These are phyloP conservation scores for Vitis hybrid DNA, from an alignment of 177 flowering plant genomes.

Conservation along the genomic window DNA sequence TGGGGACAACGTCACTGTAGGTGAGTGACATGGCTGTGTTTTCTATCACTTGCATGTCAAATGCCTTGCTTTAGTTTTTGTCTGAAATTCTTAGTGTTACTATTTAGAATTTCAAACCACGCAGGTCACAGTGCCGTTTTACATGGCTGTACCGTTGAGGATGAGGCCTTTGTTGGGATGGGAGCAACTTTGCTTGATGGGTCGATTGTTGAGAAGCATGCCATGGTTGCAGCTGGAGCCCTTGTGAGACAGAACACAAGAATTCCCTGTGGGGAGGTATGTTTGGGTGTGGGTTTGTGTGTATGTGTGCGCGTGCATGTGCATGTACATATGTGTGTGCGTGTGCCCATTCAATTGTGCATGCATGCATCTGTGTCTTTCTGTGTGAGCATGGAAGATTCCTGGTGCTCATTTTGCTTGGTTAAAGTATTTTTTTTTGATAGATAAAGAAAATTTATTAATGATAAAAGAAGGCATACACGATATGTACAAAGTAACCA, in stretches of 20 bases:
- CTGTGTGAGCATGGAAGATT: too few species aligned
- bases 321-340: too few species aligned
- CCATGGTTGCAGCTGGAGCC: slow-evolving; percentile 96
- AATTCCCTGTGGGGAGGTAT: slow-evolving; percentile 86
- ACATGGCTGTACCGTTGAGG: slow-evolving; percentile 93
- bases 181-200: slow-evolving; percentile 95
- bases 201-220: slow-evolving; percentile 77
- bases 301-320: background rate
- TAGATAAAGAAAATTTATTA: too few species aligned
- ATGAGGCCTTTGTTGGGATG: slow-evolving; percentile 93
- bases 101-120: slow-evolving; percentile 18
- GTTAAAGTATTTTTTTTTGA: too few species aligned
- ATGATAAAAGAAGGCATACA: too few species aligned
- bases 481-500: too few species aligned
- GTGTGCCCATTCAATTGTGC: too few species aligned
- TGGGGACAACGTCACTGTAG: slow-evolving; percentile 93
- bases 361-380: too few species aligned
- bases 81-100: slow-evolving; percentile 1
- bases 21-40: slow-evolving; percentile 36
- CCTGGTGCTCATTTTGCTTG: too few species aligned
- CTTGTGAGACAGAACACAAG: slow-evolving; percentile 91
- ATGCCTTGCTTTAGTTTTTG: background rate
- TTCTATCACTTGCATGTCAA: background rate
- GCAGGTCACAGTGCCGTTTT: slow-evolving; percentile 92
- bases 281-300: background rate